These are phyloP conservation scores for Debaryomyces fabryi DNA, from an alignment of 1,139 yeast species.

Conservation along the genomic window DNA sequence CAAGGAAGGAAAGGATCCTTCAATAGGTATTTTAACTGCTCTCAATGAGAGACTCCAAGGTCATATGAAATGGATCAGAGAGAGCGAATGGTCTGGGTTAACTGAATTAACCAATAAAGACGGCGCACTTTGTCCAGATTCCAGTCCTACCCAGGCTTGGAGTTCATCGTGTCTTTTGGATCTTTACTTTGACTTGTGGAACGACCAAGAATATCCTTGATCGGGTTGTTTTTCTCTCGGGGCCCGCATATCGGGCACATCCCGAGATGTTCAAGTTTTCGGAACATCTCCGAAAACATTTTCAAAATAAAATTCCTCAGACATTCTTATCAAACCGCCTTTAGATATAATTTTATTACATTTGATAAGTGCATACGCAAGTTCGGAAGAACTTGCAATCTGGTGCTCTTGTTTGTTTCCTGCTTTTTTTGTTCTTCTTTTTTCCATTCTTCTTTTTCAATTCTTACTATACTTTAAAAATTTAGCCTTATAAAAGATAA, in stretches of 20 bases:
- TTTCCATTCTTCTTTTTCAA: background rate
- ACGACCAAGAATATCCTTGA: background rate
- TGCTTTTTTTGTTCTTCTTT: background rate
- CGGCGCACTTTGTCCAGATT: conserved; percentile 78
- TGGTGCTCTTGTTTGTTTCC: background rate
- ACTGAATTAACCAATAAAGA: conserved; percentile 90
- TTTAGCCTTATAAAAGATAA: no score
- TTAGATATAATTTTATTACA: no score
- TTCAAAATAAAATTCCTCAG: background rate
- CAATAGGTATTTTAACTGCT: conserved; percentile 33
- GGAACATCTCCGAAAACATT: background rate
- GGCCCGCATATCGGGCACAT: background rate
- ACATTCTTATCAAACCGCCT: no score
- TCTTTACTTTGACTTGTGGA: conserved; percentile 61
- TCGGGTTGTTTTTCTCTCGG: background rate
- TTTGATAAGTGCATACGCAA: no score
- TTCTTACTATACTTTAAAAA: background rate
- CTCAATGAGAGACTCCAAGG: conserved; percentile 60
- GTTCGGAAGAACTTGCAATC: no score
- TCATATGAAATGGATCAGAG: conserved; percentile 69
- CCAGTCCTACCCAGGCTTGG: conserved; percentile 98
- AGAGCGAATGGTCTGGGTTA: conserved; percentile 89
- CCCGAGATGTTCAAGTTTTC: background rate
- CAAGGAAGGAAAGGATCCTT: conserved; percentile 34
- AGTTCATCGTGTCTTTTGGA: conserved; percentile 84